Percentiles rank a stretch among this genome's conserved stretches.
Evolutionary conservation across 306 rosid species (phyloP).

Genomic region (Comarum palustre): DNA sequence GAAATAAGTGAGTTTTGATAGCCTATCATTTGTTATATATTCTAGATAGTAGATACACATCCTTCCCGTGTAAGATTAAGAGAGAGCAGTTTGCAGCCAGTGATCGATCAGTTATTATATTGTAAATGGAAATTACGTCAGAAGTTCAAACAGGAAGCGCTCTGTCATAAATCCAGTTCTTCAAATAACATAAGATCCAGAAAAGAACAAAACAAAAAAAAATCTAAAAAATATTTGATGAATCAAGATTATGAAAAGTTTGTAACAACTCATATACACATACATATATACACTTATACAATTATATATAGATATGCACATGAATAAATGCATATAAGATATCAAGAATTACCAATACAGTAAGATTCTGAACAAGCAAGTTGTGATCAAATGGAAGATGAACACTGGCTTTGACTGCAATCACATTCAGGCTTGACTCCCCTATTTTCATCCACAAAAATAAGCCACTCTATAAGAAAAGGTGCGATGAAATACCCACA

Average conservation of each 20-base stretch:
- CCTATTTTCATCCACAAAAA: slow-evolving; percentile 53
- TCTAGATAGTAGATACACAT: background rate
- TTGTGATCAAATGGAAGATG: slow-evolving; percentile 79
- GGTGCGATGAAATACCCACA: background rate
- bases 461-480: slow-evolving; percentile 18
- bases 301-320: background rate
- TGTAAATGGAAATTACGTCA: background rate
- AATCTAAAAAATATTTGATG: background rate
- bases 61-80: background rate
- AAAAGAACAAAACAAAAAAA: background rate
- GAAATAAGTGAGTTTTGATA: background rate
- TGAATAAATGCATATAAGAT: slow-evolving; percentile 4
- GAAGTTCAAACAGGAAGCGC: background rate
- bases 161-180: background rate
- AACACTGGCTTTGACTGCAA: slow-evolving; percentile 81
- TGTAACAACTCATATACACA: background rate
- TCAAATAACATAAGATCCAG: background rate
- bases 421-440: slow-evolving; percentile 61
- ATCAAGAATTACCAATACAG: slow-evolving; percentile 57
- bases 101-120: background rate
- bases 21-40: background rate
- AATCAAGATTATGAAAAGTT: background rate
- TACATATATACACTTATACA: background rate
- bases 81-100: background rate
- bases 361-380: slow-evolving; percentile 79